phyloP scores from a whole-genome alignment of 495 filamentous ascomycete genomes.

The Tetracladium setigerum region DNA sequence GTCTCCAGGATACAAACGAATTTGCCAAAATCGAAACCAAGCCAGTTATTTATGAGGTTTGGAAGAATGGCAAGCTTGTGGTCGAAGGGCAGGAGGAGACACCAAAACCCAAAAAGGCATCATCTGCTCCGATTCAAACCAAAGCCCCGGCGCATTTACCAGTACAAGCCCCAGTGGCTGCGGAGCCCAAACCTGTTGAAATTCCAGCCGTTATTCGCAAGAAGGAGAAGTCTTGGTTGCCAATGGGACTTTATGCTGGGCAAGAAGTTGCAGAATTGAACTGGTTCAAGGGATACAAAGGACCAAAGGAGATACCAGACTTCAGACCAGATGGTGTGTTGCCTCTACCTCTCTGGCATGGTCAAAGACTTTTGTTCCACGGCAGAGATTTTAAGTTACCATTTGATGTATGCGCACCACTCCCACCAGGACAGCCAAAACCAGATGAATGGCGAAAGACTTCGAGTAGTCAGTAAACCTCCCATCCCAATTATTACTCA shows the following conservation, averaged over 20 bases:
- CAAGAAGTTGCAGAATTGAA: conserved; percentile 58
- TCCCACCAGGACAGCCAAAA: conserved; percentile 78
- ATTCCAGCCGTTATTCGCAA: conserved; percentile 23
- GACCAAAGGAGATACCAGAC: conserved; percentile 38
- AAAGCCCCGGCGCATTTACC: conserved; percentile 37
- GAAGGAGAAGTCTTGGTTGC: conserved; percentile 63
- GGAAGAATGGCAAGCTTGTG: conserved; percentile 47
- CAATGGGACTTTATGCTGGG: conserved; percentile 82
- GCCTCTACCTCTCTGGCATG: conserved; percentile 62
- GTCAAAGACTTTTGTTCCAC: conserved; percentile 27
- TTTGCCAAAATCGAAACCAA: conserved; percentile 43
- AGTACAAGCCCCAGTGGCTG: conserved; percentile 28
- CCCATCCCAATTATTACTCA: conserved; percentile 3
- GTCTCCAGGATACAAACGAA: conserved; percentile 46
- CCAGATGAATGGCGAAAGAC: conserved; percentile 85
- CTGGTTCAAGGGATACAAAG: conserved; percentile 50
- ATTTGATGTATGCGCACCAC: conserved; percentile 80
- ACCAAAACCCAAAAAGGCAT: conserved; percentile 35
- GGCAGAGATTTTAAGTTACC: conserved; percentile 79
- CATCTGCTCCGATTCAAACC: conserved; percentile 30
- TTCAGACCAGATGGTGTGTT: conserved; percentile 32
- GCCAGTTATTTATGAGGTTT: conserved; percentile 38
- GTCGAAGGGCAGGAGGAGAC: conserved; percentile 18
- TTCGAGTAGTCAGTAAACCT: conserved; percentile 64
- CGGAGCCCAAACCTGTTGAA: conserved; percentile 30